phyloP scores from a whole-genome alignment of 371 early-diverging fungal genomes.

The Apophysomyces elegans region DNA sequence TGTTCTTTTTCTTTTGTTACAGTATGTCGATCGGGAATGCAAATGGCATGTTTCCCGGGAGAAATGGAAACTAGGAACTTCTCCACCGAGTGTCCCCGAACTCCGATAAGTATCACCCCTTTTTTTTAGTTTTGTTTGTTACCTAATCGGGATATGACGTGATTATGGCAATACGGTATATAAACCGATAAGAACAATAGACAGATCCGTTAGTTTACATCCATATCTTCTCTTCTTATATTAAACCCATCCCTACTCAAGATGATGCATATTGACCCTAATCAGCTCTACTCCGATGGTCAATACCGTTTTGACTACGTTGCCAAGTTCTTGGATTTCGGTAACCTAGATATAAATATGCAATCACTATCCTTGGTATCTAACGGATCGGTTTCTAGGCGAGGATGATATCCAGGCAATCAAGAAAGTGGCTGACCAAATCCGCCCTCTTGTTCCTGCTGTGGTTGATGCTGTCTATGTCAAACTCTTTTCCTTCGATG shows the following conservation, averaged over 20 bases:
- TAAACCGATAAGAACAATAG: background rate
- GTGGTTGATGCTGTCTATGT: conserved; percentile 80
- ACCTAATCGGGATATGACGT: conserved; percentile 1
- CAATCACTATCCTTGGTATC: background rate
- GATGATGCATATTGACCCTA: conserved; percentile 64
- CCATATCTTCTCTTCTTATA: background rate
- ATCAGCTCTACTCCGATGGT: conserved; percentile 68
- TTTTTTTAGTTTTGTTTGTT: conserved; percentile 9
- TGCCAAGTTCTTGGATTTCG: conserved; percentile 70
- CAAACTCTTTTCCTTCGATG: conserved; percentile 65
- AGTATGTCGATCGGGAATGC: background rate
- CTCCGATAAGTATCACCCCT: conserved; percentile 1
- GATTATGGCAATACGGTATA: background rate
- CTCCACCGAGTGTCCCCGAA: conserved; percentile 3
- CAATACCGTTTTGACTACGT: conserved; percentile 78
- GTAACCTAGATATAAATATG: conserved; percentile 23
- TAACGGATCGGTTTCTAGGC: conserved; percentile 19
- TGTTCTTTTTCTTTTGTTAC: no score
- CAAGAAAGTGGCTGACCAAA: conserved; percentile 62
- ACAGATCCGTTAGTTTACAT: no score
- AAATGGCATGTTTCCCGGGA: background rate
- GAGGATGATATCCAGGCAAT: conserved; percentile 59
- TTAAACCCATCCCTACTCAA: background rate
- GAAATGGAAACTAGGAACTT: background rate
- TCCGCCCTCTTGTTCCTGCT: conserved; percentile 75